Conservation (phyloP, 2,329 filamentous ascomycete genomes). For the Pyrenophora graminea region DNA sequence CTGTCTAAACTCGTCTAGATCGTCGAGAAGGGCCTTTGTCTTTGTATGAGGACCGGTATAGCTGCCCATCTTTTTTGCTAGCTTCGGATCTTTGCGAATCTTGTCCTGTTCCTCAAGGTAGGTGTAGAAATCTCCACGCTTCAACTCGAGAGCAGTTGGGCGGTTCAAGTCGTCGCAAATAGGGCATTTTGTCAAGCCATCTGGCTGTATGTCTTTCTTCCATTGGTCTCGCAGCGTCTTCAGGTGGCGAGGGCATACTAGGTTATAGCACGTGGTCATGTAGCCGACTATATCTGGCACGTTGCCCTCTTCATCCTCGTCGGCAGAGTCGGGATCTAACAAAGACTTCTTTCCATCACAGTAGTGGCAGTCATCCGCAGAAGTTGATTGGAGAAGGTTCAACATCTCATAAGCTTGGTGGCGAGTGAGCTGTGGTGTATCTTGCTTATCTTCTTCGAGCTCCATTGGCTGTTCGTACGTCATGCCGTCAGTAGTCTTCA, state of each 20-base stretch:
- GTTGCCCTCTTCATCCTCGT: constrained; percentile 57
- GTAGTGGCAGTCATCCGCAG: constrained; percentile 71
- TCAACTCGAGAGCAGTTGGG: constrained; percentile 70
- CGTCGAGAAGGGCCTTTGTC: constrained; percentile 78
- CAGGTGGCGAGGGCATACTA: constrained; percentile 78
- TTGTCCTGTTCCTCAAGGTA: constrained; percentile 61
- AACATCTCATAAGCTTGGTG: constrained; percentile 85
- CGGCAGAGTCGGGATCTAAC: constrained; percentile 45
- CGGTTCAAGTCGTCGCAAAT: constrained; percentile 69
- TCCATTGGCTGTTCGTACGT: constrained; percentile 87
- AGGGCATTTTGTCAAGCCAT: constrained; percentile 64
- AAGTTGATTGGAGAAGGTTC: constrained; percentile 79
- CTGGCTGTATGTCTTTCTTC: constrained; percentile 45
- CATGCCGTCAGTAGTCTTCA: constrained; percentile 77
- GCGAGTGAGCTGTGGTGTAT: constrained; percentile 62
- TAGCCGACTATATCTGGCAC: constrained; percentile 66
- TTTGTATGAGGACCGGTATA: constrained; percentile 93
- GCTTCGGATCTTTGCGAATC: constrained; percentile 57
- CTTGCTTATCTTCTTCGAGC: constrained; percentile 76
- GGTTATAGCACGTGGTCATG: constrained; percentile 85
- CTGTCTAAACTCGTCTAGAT: constrained; percentile 67
- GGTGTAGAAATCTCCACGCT: constrained; percentile 58
- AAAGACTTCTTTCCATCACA: constrained; percentile 63
- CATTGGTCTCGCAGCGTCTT: constrained; percentile 61
- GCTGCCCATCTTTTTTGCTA: constrained; percentile 63